Evolutionary conservation across 2,329 filamentous ascomycete species (phyloP).

Genomic region (Torrubiellomyces zombiae): DNA sequence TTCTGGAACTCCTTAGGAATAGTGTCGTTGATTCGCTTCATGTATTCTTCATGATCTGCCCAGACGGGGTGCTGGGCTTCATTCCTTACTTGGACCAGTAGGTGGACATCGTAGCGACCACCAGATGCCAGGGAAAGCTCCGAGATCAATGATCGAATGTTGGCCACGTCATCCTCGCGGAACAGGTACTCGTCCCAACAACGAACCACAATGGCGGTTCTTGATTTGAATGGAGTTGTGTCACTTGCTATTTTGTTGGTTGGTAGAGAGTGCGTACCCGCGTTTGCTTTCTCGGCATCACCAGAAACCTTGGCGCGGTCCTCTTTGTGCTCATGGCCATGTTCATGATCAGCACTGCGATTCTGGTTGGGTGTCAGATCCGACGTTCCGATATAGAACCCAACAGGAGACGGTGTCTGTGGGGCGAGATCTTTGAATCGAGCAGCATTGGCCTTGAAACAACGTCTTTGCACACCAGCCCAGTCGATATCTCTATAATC

Average conservation of each 20-base stretch:
- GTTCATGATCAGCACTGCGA: slow-evolving; percentile 2
- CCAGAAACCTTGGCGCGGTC: too few species aligned
- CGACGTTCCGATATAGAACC: slow-evolving; percentile 27
- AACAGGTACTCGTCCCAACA: slow-evolving; percentile 71
- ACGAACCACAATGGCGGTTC: slow-evolving; percentile 63
- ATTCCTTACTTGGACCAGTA: slow-evolving; percentile 70
- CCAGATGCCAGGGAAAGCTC: slow-evolving; percentile 69
- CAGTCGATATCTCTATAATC: slow-evolving; percentile 66
- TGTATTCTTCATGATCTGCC: slow-evolving; percentile 55
- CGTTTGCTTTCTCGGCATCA: neutral
- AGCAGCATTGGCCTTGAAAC: slow-evolving; percentile 50
- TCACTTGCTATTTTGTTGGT: slow-evolving; percentile 3
- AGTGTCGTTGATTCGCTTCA: slow-evolving; percentile 46
- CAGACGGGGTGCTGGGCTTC: slow-evolving; percentile 61
- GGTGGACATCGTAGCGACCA: slow-evolving; percentile 72
- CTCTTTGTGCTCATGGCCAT: too few species aligned
- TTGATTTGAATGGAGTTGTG: slow-evolving; percentile 4
- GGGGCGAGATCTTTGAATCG: slow-evolving; percentile 43
- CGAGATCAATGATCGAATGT: slow-evolving; percentile 67
- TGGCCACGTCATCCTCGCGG: slow-evolving; percentile 64
- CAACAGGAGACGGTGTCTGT: slow-evolving; percentile 24
- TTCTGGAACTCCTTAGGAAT: slow-evolving; percentile 76
- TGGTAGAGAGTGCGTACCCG: neutral
- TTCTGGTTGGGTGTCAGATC: neutral
- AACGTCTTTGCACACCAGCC: slow-evolving; percentile 61